Evolutionary conservation across 768 basidiomycete species (phyloP).

Genomic region (Nevesoporus exiguus): DNA sequence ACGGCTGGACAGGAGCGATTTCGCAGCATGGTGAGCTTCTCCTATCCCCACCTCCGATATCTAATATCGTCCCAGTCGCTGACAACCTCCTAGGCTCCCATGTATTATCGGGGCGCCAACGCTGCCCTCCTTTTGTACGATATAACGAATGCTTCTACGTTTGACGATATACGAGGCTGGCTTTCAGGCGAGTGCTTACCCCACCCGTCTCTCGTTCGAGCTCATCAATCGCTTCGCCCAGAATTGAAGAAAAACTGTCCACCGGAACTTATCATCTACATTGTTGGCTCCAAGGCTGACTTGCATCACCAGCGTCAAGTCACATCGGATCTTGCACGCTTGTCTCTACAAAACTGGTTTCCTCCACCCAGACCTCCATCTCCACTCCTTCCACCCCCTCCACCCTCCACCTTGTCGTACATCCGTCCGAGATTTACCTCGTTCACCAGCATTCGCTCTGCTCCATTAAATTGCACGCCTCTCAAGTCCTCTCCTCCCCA

Average conservation of each 20-base stretch:
- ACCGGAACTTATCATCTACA: slow-evolving; percentile 87
- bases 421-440: slow-evolving; percentile 36
- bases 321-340: slow-evolving; percentile 77
- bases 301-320: slow-evolving; percentile 69
- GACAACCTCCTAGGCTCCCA: slow-evolving; percentile 63
- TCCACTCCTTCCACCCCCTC: slow-evolving; percentile 55
- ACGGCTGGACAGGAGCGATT: slow-evolving; percentile 94
- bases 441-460: slow-evolving; percentile 56
- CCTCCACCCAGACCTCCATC: slow-evolving; percentile 71
- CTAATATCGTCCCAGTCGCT: slow-evolving; percentile 17
- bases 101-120: slow-evolving; percentile 96
- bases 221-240: slow-evolving; percentile 30
- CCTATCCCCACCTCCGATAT: not conserved
- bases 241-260: slow-evolving; percentile 89
- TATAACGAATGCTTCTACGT: slow-evolving; percentile 84
- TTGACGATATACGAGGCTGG: slow-evolving; percentile 92
- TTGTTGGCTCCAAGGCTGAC: slow-evolving; percentile 93
- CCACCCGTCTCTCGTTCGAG: not conserved
- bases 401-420: slow-evolving; percentile 37
- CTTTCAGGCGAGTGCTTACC: slow-evolving; percentile 59
- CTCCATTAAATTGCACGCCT: slow-evolving; percentile 46
- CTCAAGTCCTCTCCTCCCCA: slow-evolving; percentile 50
- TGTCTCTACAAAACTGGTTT: slow-evolving; percentile 84
- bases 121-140: slow-evolving; percentile 94
- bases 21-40: slow-evolving; percentile 70